phyloP scores from a whole-genome alignment of 2,329 filamentous ascomycete species.

The Dissoconium aciculare region DNA sequence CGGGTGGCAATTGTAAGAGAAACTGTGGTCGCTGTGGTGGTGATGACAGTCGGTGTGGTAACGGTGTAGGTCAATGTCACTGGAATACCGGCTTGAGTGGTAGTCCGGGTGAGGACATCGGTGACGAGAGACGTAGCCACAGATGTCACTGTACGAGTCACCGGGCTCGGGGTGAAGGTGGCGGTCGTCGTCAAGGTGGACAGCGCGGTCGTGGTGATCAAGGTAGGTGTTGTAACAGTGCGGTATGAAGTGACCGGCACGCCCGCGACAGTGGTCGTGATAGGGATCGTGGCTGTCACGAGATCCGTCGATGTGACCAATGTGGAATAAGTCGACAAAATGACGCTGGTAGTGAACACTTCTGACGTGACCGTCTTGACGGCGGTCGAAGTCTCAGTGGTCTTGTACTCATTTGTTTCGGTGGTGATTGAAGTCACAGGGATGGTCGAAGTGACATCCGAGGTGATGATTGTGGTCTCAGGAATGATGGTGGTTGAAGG shows the following conservation, averaged over 20 bases:
- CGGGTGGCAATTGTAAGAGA: neutral
- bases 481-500: neutral
- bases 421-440: neutral
- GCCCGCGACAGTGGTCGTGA: neutral
- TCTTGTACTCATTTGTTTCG: neutral
- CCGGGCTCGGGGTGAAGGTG: neutral
- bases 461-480: neutral
- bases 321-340: neutral
- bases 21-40: constrained; percentile 1
- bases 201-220: constrained; percentile 1
- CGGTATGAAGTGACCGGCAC: neutral
- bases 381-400: neutral
- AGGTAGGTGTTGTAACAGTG: neutral
- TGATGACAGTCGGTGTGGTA: constrained; percentile 1
- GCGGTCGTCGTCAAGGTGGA: neutral
- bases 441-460: neutral
- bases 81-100: neutral
- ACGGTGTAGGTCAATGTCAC: neutral
- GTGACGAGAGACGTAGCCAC: neutral
- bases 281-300: neutral
- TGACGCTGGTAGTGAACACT: constrained; percentile 1
- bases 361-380: neutral
- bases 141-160: neutral
- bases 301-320: neutral
- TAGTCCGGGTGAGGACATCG: neutral